Conservation (phyloP, 495 filamentous ascomycete species). For the Daldinia decipiens region DNA sequence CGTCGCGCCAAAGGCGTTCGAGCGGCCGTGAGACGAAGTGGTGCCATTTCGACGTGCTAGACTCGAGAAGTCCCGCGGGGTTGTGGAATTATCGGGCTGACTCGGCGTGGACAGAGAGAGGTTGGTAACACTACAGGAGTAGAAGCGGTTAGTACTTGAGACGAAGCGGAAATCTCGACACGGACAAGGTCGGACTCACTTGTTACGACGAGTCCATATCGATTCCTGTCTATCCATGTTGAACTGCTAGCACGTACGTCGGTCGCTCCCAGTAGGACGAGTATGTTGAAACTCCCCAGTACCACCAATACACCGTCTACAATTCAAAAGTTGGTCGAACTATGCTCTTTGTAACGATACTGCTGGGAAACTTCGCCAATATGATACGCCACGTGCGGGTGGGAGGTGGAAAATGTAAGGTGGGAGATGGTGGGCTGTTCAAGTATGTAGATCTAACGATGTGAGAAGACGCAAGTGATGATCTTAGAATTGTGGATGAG, state of each 20-base stretch:
- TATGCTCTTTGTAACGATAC: neutral
- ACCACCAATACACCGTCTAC: conserved; percentile 26
- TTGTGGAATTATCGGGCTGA: conserved; percentile 70
- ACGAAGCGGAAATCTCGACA: neutral
- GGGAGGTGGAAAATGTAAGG: neutral
- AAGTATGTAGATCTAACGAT: conserved; percentile 3
- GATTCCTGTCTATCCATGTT: conserved; percentile 55
- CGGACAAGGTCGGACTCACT: conserved; percentile 66
- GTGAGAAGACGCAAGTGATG: neutral
- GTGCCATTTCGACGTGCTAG: conserved; percentile 63
- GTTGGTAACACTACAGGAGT: conserved; percentile 75
- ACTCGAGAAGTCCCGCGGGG: conserved; percentile 64
- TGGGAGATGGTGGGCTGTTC: neutral
- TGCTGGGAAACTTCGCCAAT: conserved; percentile 3
- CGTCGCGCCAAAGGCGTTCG: conserved; percentile 86
- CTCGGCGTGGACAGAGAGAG: conserved; percentile 83
- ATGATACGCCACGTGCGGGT: conserved; percentile 18
- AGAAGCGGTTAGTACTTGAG: conserved; percentile 27
- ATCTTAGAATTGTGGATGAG: neutral
- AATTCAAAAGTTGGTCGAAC: conserved; percentile 20
- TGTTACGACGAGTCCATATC: conserved; percentile 91
- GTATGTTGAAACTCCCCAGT: conserved; percentile 40
- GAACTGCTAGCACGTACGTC: conserved; percentile 26
- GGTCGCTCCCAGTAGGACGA: conserved; percentile 37
- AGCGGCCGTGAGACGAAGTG: conserved; percentile 78